Conservation (phyloP, 257 asterid genomes). For the Penstemon newberryi region DNA sequence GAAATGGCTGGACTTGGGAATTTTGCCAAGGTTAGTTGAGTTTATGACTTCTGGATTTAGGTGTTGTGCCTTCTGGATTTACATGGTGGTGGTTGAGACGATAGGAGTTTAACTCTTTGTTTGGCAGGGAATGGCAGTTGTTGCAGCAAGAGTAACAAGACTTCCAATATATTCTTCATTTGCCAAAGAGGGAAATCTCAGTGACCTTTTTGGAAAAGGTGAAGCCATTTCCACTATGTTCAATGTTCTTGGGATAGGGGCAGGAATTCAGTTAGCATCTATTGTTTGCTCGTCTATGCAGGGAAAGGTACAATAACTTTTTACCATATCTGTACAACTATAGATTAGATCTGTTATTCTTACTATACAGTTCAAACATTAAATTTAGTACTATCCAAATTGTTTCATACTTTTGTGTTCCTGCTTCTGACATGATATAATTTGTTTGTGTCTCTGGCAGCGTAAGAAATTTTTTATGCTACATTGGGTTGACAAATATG, state of each 20-base stretch:
- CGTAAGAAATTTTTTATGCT: too few species aligned
- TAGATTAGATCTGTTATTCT: background rate
- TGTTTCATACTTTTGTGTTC: slow-evolving; percentile 3
- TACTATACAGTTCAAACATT: slow-evolving; percentile 4
- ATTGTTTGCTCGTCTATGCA: slow-evolving; percentile 80
- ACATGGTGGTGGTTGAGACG: slow-evolving; percentile 2
- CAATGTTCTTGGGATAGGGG: slow-evolving; percentile 87
- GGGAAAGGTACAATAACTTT: slow-evolving; percentile 71
- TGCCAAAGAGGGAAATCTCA: slow-evolving; percentile 98
- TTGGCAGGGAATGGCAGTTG: slow-evolving; percentile 94
- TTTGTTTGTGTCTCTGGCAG: background rate
- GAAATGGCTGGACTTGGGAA: slow-evolving; percentile 99
- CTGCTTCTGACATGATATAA: background rate
- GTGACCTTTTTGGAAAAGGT: slow-evolving; percentile 97
- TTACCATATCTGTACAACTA: background rate
- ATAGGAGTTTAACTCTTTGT: slow-evolving; percentile 30
- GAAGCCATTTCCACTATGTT: slow-evolving; percentile 95
- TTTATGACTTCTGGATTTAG: slow-evolving; percentile 8
- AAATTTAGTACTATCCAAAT: background rate
- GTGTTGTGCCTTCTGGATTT: slow-evolving; percentile 17
- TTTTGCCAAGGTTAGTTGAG: slow-evolving; percentile 75
- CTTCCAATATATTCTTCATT: slow-evolving; percentile 93
- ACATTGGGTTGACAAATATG: too few species aligned
- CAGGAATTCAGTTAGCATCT: slow-evolving; percentile 91
- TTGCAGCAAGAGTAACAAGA: slow-evolving; percentile 99